Evolutionary conservation across 2,329 filamentous ascomycete species (phyloP).

Genomic region (Juglanconis juglandina): DNA sequence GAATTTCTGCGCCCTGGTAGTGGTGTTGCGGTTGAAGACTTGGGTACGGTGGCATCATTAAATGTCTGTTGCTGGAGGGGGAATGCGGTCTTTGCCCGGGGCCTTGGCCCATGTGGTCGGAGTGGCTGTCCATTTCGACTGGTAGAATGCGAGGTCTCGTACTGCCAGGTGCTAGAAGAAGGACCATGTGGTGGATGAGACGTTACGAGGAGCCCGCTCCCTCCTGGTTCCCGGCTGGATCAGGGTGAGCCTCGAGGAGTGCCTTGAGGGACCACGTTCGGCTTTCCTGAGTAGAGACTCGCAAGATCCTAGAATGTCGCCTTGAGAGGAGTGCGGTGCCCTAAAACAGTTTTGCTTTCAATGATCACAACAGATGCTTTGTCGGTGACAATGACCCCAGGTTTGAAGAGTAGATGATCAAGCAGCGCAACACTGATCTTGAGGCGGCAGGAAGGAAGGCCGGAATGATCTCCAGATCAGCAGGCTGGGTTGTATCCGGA

Average conservation of each 20-base stretch:
- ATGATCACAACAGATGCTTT: too few species aligned
- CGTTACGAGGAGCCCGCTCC: background rate
- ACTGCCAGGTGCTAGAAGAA: background rate
- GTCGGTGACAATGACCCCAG: too few species aligned
- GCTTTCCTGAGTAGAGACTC: background rate
- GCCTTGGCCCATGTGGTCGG: conserved; percentile 17
- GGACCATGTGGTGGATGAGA: background rate
- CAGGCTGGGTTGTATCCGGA: background rate
- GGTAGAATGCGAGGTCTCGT: background rate
- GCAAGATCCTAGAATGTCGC: too few species aligned
- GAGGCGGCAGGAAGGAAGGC: background rate
- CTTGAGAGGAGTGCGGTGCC: too few species aligned
- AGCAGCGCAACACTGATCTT: background rate
- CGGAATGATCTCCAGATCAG: background rate
- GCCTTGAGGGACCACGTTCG: background rate
- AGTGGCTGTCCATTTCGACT: conserved; percentile 16
- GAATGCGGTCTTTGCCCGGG: conserved; percentile 11
- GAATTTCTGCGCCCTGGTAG: conserved; percentile 48
- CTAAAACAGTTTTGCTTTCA: too few species aligned
- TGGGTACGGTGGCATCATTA: conserved; percentile 19
- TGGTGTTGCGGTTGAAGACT: conserved; percentile 47
- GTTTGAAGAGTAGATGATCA: too few species aligned
- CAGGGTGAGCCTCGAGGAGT: background rate
- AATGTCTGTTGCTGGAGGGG: conserved; percentile 10
- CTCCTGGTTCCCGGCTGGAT: background rate